These are phyloP conservation scores for Entonaema liquescens DNA, from an alignment of 495 filamentous ascomycete genomes.

Conservation along the genomic window DNA sequence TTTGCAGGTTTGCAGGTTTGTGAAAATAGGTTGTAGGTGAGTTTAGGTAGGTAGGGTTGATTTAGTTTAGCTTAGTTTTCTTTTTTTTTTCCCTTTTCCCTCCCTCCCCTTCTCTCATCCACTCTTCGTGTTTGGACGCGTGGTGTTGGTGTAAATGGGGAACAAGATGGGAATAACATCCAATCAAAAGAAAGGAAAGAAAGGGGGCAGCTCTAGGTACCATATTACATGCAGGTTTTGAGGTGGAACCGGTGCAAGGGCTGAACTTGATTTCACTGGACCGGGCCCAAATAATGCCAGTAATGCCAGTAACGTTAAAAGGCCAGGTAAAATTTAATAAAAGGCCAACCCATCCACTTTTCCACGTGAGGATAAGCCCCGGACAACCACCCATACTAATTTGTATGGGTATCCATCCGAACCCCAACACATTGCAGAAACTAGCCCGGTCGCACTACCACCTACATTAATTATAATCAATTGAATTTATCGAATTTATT, in stretches of 20 bases:
- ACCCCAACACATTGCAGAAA: no score
- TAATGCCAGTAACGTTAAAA: no score
- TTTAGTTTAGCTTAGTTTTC: no score
- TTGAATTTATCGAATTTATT: no score
- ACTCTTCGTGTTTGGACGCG: conserved; percentile 39
- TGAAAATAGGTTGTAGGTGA: neutral
- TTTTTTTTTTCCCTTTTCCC: no score
- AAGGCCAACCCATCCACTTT: no score
- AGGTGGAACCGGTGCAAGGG: conserved; percentile 34
- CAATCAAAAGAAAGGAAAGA: conserved; percentile 34
- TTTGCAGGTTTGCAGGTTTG: neutral
- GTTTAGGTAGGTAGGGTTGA: neutral
- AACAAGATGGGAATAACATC: neutral
- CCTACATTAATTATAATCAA: no score
- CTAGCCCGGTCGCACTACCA: no score
- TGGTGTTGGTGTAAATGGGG: conserved; percentile 42
- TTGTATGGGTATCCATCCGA: no score
- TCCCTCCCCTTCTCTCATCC: neutral
- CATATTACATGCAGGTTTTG: conserved; percentile 28
- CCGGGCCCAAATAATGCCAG: conserved; percentile 25
- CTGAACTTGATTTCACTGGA: conserved; percentile 25
- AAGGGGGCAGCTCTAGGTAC: conserved; percentile 20
- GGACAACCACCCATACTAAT: no score
- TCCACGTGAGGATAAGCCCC: no score
- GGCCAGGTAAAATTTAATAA: no score